Base-by-base conservation (phyloP, 495 filamentous ascomycete genomes). In the Xylaria grammica region DNA sequence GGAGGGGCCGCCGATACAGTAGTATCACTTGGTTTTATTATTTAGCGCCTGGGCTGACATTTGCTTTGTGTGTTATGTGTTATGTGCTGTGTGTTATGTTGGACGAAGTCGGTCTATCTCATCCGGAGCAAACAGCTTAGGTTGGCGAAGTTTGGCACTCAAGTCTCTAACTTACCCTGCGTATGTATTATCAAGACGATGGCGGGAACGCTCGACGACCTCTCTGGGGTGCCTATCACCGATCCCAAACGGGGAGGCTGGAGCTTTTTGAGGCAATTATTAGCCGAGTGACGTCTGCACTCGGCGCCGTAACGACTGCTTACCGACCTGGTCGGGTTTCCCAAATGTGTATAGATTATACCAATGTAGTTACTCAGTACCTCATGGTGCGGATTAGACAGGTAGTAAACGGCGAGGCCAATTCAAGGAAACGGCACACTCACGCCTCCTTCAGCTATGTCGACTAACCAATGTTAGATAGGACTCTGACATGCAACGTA, bases 251-350 rank as follows among this genome's bases (percentile, higher is more conserved):
- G 34, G 36, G 60, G 38, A 32, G 38, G 34, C 38, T 42, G 38
- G 60, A 20, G 38, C 11, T 26, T 17, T n/a, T 7, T 55, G 60
- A 63, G 60, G 60, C 48, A 55, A 63, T 62, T 63, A 45, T 55
- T 48, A 62, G 22, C 52, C 51, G 60, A 48, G 50, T 45, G 30
- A 63, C 29, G 29, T 24, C 22, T 40, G 40, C 42, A 59, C 9
- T 29, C 36, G 24, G 53, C 13, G 26, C 38, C 22, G 40, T 48
- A 7, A 46, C 45, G 45, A 48, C 56, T 20, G 24, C 29, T 13
- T 48, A 27, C 53, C 53, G 19, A 29, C 32, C 32, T 55, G 22
- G n/a, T 54, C 13, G n/a, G 52, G 38, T 29, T 50, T 19, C 20
- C 27, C 27, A 32, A 30, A 51, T 4, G 17, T 30, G 27, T 11